phyloP scores from a whole-genome alignment of 2,329 filamentous ascomycete species.

The Taxawa tesnikishii region DNA sequence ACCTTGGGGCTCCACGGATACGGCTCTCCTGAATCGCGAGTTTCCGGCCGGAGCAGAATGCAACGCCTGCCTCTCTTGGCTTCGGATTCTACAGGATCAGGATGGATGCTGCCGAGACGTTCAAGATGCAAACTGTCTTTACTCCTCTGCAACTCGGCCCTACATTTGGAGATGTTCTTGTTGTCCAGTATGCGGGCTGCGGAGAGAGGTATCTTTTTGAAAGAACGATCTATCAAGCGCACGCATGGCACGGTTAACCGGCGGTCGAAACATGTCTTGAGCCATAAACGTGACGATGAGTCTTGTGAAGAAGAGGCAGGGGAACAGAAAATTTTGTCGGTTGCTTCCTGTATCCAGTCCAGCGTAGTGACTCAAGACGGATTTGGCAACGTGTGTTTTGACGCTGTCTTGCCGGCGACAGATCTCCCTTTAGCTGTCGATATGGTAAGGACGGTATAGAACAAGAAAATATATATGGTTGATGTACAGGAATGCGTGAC shows the following conservation, averaged over 20 bases:
- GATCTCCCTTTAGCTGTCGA: no score
- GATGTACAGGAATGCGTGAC: no score
- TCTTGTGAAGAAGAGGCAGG: no score
- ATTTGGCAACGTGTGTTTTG: no score
- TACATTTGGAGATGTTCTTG: slow-evolving; percentile 60
- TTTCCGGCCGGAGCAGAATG: slow-evolving; percentile 31
- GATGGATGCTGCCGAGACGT: slow-evolving; percentile 49
- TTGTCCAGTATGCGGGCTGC: slow-evolving; percentile 68
- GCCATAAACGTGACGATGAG: slow-evolving; percentile 12
- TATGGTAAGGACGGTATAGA: no score
- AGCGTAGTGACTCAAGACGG: no score
- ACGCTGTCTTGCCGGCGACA: no score
- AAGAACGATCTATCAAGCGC: slow-evolving; percentile 77
- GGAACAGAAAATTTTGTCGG: no score
- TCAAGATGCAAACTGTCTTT: slow-evolving; percentile 55
- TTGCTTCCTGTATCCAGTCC: no score
- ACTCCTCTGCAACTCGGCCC: slow-evolving; percentile 52
- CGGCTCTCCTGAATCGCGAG: slow-evolving; percentile 28
- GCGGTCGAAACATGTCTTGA: slow-evolving; percentile 57
- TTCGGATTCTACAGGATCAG: slow-evolving; percentile 45
- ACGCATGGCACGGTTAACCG: slow-evolving; percentile 66
- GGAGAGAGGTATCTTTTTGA: slow-evolving; percentile 59
- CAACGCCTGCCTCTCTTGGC: slow-evolving; percentile 36
- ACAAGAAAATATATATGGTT: no score
- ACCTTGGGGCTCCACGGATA: slow-evolving; percentile 67